Base-by-base conservation (phyloP, 345 rosid genomes). In the Populus euphratica region DNA sequence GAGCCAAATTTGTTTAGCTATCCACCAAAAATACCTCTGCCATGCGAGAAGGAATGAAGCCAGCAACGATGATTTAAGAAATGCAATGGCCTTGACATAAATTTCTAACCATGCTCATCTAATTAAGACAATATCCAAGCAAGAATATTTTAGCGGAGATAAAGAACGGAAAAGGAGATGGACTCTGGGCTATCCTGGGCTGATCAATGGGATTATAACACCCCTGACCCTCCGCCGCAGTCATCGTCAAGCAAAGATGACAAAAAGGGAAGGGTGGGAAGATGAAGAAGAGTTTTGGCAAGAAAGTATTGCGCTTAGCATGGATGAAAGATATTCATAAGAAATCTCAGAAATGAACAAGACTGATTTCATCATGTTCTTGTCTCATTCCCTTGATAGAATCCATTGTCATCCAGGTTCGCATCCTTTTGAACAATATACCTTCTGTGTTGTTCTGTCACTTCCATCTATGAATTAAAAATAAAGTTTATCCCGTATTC, bases 121-220 rank as follows among this genome's bases (percentile, higher is more conserved):
- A 18, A 68, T 3, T 35, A 41, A 3, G 44, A 5, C 27, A 27
- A 38, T 47, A 31, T 69, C 25, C 8, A 73, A 52, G 56, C 13
- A 43, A 11, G 25, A 8, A 68, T 39, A 36, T 31, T 35, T 31
- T 47, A 59, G 21, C 27, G 23, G 44, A n/a, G 31, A 29, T 2
- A 29, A 72, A 6, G 20, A 31, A 35, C 5, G 0, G 61, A 10
- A 62, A n/a, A 39, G 41, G 73, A 73, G 31, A 88, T 87, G 93
- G 89, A 88, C 83, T 78, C 85, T n/a, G 93, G 89, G 31, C 76
- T 72, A 25, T 88, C 91, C 2, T 88, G 93, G 93, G 91, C 93
- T n/a, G 93, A 90, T 67, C 91, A 88, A 81, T 88, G 93, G 93
- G 93, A 90, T 62, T 73, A 67, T 33, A n/a, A 81, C 72, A 70